Base-by-base conservation (phyloP, 208 protist species). In the Vickermania ingenoplastis region DNA sequence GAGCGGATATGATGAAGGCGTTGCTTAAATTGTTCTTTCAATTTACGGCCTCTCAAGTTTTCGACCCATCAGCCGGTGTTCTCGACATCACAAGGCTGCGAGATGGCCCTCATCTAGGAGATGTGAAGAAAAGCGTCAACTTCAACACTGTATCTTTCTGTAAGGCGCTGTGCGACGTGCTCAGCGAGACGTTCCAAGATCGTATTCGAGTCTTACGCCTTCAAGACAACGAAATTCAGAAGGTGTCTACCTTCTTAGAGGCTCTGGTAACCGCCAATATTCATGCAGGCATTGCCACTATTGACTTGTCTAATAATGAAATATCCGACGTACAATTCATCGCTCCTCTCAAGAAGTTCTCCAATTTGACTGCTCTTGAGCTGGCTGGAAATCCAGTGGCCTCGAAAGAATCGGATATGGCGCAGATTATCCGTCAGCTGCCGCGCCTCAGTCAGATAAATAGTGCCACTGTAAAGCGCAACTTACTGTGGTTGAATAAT, bases 121-220 rank as follows among this genome's bases (percentile, higher is more conserved):
- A 71, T 7, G 79, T 76, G n/a, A 70, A 75, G 63, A 79, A 70
- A 27, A 87, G 65, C 41, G 78, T 95, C 0, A 81, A 95, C 67
- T 92, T 89, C 65, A 90, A 91, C 79, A 90, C 69, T 36, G 77
- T 82, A 13, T 57, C 75, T 2, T 95, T 95, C 67, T 90, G 80
- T 64, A 80, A 73, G 52, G 71, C 77, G 13, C 73, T 95, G 2
- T 73, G 72, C 7, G 72, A 81, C 55, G 85, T 88, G 22, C 60
- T 95, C 31, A 76, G 77, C 25, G 77, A 83, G 41, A 71, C 69
- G 25, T 83, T 86, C 63, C 76, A 73, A 13, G 51, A 71, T 31
- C 63, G 68, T 41, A 77, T 91, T 14, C 79, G 81, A 41, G 64
- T 86, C 27, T 41, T 95, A 24, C 61, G 69, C 52, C 57, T 91